phyloP scores from a whole-genome alignment of 31 red algal genomes.

The Bonnemaisonia californica region DNA sequence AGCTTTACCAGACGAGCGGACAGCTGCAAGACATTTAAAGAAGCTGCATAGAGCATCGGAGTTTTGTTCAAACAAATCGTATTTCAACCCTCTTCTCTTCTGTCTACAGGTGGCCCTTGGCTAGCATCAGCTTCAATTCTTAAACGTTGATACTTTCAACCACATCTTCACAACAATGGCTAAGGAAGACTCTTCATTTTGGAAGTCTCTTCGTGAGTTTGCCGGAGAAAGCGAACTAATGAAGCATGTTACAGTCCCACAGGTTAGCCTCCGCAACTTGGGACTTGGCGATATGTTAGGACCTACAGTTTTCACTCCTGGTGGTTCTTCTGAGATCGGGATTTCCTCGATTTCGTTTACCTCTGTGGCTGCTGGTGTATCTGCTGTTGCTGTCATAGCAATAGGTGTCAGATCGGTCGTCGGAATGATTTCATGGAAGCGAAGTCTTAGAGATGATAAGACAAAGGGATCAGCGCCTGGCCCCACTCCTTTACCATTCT shows the following conservation, averaged over 20 bases:
- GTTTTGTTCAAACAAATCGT: no score
- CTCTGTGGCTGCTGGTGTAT: neutral
- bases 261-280: neutral
- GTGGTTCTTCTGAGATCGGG: neutral
- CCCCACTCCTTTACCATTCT: slow-evolving; percentile 69
- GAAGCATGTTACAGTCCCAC: neutral
- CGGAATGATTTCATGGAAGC: neutral
- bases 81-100: no score
- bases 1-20: no score
- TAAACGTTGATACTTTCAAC: no score
- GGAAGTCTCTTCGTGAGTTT: neutral
- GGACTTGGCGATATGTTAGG: neutral
- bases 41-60: no score
- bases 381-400: neutral
- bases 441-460: slow-evolving; percentile 5
- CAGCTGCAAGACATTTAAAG: no score
- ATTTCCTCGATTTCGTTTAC: neutral
- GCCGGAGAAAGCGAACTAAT: neutral
- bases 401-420: neutral
- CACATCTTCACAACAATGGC: no score
- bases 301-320: neutral
- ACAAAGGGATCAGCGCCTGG: slow-evolving; percentile 65
- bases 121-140: no score
- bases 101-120: no score
- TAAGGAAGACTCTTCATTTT: neutral